Conservation (phyloP, 352 stramenopile genomes). For the Pythium volutum region DNA sequence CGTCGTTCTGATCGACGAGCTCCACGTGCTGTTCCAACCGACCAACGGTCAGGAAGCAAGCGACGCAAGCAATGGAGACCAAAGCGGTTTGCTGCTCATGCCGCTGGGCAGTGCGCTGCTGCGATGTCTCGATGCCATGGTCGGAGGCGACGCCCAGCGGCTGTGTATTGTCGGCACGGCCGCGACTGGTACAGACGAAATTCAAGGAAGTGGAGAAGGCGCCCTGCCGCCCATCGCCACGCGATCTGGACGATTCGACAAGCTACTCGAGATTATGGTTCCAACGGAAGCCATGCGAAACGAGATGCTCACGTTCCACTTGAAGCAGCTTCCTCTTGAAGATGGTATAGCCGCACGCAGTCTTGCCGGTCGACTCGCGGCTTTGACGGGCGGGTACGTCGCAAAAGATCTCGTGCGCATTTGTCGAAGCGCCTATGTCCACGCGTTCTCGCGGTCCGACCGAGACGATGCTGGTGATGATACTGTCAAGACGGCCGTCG, state of each 20-base stretch:
- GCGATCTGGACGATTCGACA: constrained; percentile 52
- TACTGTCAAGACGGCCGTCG: constrained; percentile 8
- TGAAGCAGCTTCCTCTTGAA: constrained; percentile 30
- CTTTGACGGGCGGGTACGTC: constrained; percentile 69
- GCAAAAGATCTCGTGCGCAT: constrained; percentile 74
- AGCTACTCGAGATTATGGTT: constrained; percentile 57
- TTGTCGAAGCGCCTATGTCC: constrained; percentile 52
- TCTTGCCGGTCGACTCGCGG: constrained; percentile 35
- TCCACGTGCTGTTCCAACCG: constrained; percentile 61
- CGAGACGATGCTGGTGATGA: neutral
- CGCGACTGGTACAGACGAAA: constrained; percentile 19
- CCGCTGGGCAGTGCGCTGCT: constrained; percentile 61
- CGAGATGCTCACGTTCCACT: constrained; percentile 45
- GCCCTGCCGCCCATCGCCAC: constrained; percentile 41
- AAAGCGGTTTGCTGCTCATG: constrained; percentile 29
- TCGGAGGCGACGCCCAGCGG: constrained; percentile 12
- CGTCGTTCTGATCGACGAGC: constrained; percentile 67
- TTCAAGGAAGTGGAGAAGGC: constrained; percentile 16
- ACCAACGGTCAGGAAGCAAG: constrained; percentile 32
- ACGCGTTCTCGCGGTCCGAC: constrained; percentile 22
- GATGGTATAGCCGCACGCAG: neutral
- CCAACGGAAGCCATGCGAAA: constrained; percentile 54
- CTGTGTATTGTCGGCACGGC: constrained; percentile 55
- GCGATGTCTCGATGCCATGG: constrained; percentile 54
- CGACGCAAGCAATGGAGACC: constrained; percentile 21